Evolutionary conservation across 805 yeast genomes (phyloP).

Genomic region (Ogataea saltuana): DNA sequence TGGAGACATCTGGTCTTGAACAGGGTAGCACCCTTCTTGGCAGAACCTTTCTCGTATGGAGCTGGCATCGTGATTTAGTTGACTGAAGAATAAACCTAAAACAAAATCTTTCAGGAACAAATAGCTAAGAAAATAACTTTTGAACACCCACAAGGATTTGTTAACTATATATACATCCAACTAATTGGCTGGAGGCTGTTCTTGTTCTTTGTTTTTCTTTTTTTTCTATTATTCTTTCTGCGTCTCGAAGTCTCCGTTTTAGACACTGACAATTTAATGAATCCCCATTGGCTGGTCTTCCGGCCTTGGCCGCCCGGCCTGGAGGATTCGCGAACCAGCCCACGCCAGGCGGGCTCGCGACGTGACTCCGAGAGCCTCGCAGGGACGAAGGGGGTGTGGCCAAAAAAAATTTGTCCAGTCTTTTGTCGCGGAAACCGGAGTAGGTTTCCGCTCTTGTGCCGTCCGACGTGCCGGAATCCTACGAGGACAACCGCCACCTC

Average conservation of each 20-base stretch:
- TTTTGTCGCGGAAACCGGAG: no score
- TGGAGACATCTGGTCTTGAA: slow-evolving; percentile 99
- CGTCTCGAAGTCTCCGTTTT: slow-evolving; percentile 10
- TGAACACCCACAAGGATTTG: slow-evolving; percentile 10
- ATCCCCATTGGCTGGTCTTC: slow-evolving; percentile 12
- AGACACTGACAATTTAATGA: slow-evolving; percentile 18
- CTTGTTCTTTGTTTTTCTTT: slow-evolving; percentile 7
- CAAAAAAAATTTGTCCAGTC: no score
- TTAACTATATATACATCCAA: slow-evolving; percentile 7
- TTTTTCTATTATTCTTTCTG: slow-evolving; percentile 9
- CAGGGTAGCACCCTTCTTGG: slow-evolving; percentile 94
- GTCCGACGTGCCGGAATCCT: no score
- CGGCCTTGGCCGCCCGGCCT: background rate
- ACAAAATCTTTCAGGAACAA: background rate
- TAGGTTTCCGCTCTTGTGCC: no score
- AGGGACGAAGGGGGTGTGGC: no score
- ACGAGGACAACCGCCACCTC: no score
- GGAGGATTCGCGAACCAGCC: no score
- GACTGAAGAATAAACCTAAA: background rate
- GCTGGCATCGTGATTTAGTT: slow-evolving; percentile 39
- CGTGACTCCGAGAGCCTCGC: no score
- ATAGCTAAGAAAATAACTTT: slow-evolving; percentile 5
- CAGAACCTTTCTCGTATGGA: slow-evolving; percentile 55
- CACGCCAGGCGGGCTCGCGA: no score
- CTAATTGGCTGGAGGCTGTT: slow-evolving; percentile 5